Evolutionary conservation across 1,139 yeast species (phyloP).

Genomic region (Kurtzmaniella quercitrusa): DNA sequence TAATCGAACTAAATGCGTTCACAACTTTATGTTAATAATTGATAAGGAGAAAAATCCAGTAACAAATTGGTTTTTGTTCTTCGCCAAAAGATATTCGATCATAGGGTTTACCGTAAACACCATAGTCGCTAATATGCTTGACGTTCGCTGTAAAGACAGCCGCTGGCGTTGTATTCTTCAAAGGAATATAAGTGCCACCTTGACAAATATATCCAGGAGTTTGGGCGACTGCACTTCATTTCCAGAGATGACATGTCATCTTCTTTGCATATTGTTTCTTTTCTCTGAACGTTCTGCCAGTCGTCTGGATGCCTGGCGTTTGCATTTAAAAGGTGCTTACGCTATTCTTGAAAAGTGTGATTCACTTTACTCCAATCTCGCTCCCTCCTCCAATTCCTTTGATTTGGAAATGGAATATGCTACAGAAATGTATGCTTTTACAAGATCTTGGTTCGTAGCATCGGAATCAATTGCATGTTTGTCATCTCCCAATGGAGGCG

Average conservation of each 20-base stretch:
- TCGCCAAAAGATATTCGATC: conserved; percentile 7
- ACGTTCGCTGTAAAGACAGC: conserved; percentile 4
- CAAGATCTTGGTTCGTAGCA: conserved; percentile 10
- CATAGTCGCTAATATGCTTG: conserved; percentile 6
- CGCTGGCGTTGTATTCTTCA: conserved; percentile 8
- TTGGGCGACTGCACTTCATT: conserved; percentile 7
- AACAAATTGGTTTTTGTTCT: conserved; percentile 7
- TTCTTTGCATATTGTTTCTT: conserved; percentile 14
- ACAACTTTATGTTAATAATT: conserved; percentile 7
- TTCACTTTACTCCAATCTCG: conserved; percentile 2
- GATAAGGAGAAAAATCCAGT: conserved; percentile 7
- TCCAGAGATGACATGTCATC: conserved; percentile 10
- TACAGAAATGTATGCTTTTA: conserved; percentile 8
- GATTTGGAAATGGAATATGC: conserved; percentile 5
- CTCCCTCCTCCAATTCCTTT: neutral
- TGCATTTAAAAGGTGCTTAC: conserved; percentile 19
- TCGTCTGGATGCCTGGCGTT: conserved; percentile 17
- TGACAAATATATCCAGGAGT: conserved; percentile 6
- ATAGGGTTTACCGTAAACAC: conserved; percentile 7
- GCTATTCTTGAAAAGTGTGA: conserved; percentile 10
- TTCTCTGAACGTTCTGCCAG: conserved; percentile 19
- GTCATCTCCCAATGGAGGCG: conserved; percentile 11
- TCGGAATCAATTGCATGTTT: conserved; percentile 9
- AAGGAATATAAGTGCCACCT: conserved; percentile 5
- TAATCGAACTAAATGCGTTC: conserved; percentile 4